Evolutionary conservation across 2,329 filamentous ascomycete genomes (phyloP), one percentile per base, ranked within the genome.

Genomic region (Alternaria triticina): DNA sequence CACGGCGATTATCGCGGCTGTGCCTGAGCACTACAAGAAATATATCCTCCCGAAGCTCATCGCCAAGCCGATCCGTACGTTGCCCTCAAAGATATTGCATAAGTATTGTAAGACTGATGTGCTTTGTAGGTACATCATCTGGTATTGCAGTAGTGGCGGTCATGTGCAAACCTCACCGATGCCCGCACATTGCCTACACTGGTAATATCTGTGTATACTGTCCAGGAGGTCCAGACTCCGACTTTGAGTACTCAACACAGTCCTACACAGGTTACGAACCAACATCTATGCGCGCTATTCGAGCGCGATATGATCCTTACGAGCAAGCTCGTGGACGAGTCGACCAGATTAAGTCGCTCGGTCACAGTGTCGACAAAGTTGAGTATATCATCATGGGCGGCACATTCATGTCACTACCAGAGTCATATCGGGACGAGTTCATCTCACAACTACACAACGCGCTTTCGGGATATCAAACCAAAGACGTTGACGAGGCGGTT

Each of bases 331-430:
- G 96, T 78, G 96, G 96, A 45, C 89, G 96, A 71, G 95, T 99
- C 6, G 96, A 99, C 74, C 96, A 99, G 82, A 93, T 99, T 77
- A 96, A 97, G 80, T 92, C 93, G 2, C 86, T 99, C 0, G 96
- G 96, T 1, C 96, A 99, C 81, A 97, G 93, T 49, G 96, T 99
- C 51, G 96, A 99, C 83, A 99, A 99, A 81, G 96, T 99, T 23
- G 96, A 99, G 83, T 99, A 98, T 81, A 99, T 99, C 77, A 97
- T 99, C 78, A 99, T 99, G 96, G 96, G 96, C 64, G 96, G 96
- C 70, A 99, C 96, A 0, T 99, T 99, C 82, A 99, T 99, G 96
- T 98, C 95, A 3, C 83, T 99, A 25, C 87, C 95, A 9, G 90
- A 94, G 74, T 89, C 91, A 23, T 99, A 99, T 80, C 87, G 96